phyloP scores from a whole-genome alignment of 2,329 filamentous ascomycete species.

The Mycosphaerella sp. region DNA sequence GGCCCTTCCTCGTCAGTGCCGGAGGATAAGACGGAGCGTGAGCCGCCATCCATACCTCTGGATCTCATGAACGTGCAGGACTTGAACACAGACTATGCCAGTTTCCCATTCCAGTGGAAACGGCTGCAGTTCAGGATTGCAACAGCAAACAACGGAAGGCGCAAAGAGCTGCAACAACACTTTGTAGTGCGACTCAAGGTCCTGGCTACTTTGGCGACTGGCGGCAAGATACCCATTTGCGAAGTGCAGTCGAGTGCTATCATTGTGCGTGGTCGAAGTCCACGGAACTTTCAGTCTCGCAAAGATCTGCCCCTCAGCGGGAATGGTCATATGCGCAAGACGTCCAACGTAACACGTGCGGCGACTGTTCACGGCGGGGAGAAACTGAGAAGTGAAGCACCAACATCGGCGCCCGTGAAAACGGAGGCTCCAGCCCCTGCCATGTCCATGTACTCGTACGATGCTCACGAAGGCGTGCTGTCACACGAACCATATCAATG shows the following conservation, averaged over 20 bases:
- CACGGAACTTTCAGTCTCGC: slow-evolving; percentile 86
- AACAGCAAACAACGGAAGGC: slow-evolving; percentile 89
- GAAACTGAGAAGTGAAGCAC: slow-evolving; percentile 24
- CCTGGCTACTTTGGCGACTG: slow-evolving; percentile 73
- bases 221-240: slow-evolving; percentile 71
- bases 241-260: slow-evolving; percentile 85
- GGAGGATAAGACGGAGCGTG: slow-evolving; percentile 68
- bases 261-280: slow-evolving; percentile 87
- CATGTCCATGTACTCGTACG: slow-evolving; percentile 35
- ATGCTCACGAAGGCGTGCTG: slow-evolving; percentile 37
- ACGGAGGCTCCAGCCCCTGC: slow-evolving; percentile 34
- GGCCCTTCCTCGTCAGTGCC: slow-evolving; percentile 56
- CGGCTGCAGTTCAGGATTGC: slow-evolving; percentile 89
- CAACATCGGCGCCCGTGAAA: slow-evolving; percentile 29
- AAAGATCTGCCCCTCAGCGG: slow-evolving; percentile 87
- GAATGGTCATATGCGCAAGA: slow-evolving; percentile 68
- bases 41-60: slow-evolving; percentile 75
- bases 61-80: slow-evolving; percentile 60
- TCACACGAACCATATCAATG: slow-evolving; percentile 40
- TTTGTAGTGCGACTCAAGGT: slow-evolving; percentile 87
- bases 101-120: slow-evolving; percentile 91
- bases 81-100: slow-evolving; percentile 73
- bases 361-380: slow-evolving; percentile 27
- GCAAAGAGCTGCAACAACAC: slow-evolving; percentile 94
- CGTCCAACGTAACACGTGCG: slow-evolving; percentile 23